A percentile compares a stretch with the other conserved stretches of the same genome.
Conservation (phyloP, 1,284 basidiomycete genomes). For the Ceratobasidium theobromae region DNA sequence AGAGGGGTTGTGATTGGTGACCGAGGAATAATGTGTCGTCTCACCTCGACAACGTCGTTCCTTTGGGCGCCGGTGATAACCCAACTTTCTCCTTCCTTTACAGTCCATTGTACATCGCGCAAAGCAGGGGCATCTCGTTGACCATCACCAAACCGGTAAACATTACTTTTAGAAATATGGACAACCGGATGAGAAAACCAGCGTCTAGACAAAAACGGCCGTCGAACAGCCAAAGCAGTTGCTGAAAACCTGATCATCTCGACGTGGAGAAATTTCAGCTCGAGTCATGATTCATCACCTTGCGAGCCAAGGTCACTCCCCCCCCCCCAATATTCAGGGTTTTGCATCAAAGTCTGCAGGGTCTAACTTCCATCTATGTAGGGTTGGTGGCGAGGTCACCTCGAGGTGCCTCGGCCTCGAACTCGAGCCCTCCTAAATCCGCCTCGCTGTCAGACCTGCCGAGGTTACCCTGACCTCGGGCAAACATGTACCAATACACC, state of each 20-base stretch:
- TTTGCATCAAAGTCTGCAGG: no score
- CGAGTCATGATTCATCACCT: no score
- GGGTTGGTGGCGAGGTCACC: no score
- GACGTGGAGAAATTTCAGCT: no score
- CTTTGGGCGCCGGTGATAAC: slow-evolving; percentile 62
- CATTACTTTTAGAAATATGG: slow-evolving; percentile 14
- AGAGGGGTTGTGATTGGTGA: slow-evolving; percentile 9
- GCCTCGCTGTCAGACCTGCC: no score
- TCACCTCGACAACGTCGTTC: slow-evolving; percentile 60
- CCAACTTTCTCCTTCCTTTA: slow-evolving; percentile 67
- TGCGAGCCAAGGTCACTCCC: no score
- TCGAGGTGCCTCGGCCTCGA: no score
- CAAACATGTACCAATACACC: no score
- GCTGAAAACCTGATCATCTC: neutral
- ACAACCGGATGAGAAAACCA: slow-evolving; percentile 4
- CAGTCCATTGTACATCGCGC: slow-evolving; percentile 58
- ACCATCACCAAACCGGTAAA: slow-evolving; percentile 28
- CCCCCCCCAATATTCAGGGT: no score
- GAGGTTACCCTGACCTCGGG: no score
- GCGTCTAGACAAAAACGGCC: neutral
- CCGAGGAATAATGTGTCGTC: slow-evolving; percentile 32
- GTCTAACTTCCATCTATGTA: no score
- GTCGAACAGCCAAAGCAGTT: neutral
- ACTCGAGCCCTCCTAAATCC: no score
- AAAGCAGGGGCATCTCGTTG: slow-evolving; percentile 49